A percentile compares a stretch with the other conserved stretches of the same genome.
Conservation (phyloP, 164 flowering plant species). For the Aristolochia californica region DNA sequence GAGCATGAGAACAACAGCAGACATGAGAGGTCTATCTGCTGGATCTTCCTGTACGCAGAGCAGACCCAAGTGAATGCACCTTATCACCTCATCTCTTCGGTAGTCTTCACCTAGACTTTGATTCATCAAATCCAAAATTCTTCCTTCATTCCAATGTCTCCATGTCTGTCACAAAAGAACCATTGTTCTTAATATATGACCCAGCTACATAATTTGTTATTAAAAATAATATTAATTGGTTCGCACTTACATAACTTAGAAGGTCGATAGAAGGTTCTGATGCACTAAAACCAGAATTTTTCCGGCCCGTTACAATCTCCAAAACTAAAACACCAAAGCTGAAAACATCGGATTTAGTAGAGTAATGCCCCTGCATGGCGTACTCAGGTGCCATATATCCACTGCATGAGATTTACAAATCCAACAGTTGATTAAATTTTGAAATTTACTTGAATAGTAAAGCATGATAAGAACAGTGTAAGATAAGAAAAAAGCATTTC, state of each 20-base stretch:
- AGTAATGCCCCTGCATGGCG: neutral
- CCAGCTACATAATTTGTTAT: too few species aligned
- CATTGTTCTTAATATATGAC: too few species aligned
- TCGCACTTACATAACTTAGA: constrained; percentile 3
- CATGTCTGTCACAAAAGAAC: constrained; percentile 2
- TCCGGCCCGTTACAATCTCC: constrained; percentile 10
- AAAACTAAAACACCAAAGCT: constrained; percentile 11
- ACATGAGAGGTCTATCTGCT: constrained; percentile 35
- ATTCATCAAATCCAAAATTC: constrained; percentile 11
- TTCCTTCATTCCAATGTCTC: constrained; percentile 6
- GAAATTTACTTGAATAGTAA: too few species aligned
- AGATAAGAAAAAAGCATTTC: too few species aligned
- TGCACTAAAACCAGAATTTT: neutral
- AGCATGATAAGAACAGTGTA: too few species aligned
- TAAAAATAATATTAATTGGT: neutral
- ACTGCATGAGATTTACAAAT: neutral
- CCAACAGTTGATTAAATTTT: too few species aligned
- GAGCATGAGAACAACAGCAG: constrained; percentile 31
- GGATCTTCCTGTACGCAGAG: constrained; percentile 35
- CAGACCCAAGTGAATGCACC: constrained; percentile 36
- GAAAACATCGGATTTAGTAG: neutral
- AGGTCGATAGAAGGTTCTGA: neutral
- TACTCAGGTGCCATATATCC: constrained; percentile 6
- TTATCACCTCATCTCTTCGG: constrained; percentile 18
- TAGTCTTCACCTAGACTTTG: constrained; percentile 4